Conservation (phyloP, 768 basidiomycete species). For the Suillus fuscotomentosus region DNA sequence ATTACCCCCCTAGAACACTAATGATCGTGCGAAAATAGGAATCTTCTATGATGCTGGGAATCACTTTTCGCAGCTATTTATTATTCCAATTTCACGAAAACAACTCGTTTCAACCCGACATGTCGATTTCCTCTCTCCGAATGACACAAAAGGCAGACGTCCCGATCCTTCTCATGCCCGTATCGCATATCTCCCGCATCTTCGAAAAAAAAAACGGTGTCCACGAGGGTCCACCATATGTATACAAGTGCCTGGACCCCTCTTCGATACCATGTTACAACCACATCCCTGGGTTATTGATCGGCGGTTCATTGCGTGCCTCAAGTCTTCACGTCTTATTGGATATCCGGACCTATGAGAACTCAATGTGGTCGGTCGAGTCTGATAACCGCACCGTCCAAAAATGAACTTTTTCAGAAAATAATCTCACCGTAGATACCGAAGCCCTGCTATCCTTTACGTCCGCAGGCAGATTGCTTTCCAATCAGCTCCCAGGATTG, state of each 20-base stretch:
- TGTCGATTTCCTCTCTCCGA: conserved; percentile 14
- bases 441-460: neutral
- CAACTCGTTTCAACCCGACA: conserved; percentile 8
- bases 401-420: neutral
- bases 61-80: conserved; percentile 11
- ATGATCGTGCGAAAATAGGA: conserved; percentile 18
- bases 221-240: neutral
- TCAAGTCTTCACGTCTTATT: neutral
- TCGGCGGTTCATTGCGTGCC: conserved; percentile 7
- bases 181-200: conserved; percentile 16
- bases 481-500: neutral
- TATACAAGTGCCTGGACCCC: conserved; percentile 6
- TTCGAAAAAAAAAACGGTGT: neutral
- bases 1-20: neutral
- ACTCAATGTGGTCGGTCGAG: neutral
- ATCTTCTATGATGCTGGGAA: conserved; percentile 18
- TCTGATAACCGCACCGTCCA: neutral
- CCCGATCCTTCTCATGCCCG: conserved; percentile 16
- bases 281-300: neutral
- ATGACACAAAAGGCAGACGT: conserved; percentile 5
- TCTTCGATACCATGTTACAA: conserved; percentile 8
- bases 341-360: neutral
- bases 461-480: neutral
- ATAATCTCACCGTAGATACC: neutral
- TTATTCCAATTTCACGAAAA: conserved; percentile 7